phyloP scores from a whole-genome alignment of 2,329 filamentous ascomycete genomes.

The Trichoderma afroharzianum region DNA sequence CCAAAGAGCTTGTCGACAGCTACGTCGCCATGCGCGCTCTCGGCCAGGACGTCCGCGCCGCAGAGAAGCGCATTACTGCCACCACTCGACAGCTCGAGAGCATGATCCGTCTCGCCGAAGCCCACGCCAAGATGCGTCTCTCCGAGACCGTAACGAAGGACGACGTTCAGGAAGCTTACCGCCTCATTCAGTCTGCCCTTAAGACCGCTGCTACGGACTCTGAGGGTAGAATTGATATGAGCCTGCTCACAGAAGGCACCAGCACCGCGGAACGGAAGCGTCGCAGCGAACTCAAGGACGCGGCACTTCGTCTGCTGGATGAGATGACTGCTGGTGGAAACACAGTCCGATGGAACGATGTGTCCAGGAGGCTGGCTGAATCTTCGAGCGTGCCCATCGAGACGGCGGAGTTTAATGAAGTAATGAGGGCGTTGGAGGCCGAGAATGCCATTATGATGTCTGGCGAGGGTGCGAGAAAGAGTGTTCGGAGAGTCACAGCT shows the following conservation, averaged over 20 bases:
- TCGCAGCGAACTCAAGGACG: constrained; percentile 79
- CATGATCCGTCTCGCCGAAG: constrained; percentile 96
- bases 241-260: constrained; percentile 88
- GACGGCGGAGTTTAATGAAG: constrained; percentile 75
- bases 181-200: constrained; percentile 87
- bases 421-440: constrained; percentile 73
- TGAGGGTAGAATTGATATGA: constrained; percentile 94
- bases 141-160: constrained; percentile 68
- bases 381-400: constrained; percentile 69
- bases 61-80: constrained; percentile 94
- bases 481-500: constrained; percentile 69
- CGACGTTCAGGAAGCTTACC: constrained; percentile 87
- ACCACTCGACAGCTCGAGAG: constrained; percentile 95
- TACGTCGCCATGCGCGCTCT: constrained; percentile 96
- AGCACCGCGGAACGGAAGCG: constrained; percentile 80
- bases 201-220: constrained; percentile 97
- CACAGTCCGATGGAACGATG: constrained; percentile 72
- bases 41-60: constrained; percentile 78
- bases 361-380: constrained; percentile 69
- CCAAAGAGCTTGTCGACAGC: constrained; percentile 76
- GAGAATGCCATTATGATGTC: constrained; percentile 77
- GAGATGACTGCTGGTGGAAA: constrained; percentile 69
- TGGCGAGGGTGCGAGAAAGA: constrained; percentile 82
- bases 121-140: constrained; percentile 96
- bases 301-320: constrained; percentile 70